Base-by-base conservation (phyloP, 768 basidiomycete genomes). In the Calocybe cyanea region DNA sequence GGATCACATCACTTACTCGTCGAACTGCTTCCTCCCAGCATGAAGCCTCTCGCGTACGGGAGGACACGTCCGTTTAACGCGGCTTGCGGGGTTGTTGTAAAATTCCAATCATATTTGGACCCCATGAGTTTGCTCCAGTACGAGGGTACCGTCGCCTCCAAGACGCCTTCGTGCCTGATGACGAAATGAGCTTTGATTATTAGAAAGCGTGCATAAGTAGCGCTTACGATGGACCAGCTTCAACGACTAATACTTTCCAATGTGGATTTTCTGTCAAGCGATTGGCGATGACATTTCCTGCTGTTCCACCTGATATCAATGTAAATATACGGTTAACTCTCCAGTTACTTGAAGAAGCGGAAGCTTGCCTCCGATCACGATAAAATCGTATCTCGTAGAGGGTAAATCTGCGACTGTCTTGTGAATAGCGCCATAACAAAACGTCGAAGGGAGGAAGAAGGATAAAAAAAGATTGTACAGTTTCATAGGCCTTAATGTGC, bases 1-100 rank as follows among this genome's bases (percentile, higher is more conserved):
- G 2, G 20, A 31, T 5, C 38, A 23, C 9, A 32, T 6, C 21
- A 38, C 51, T 30, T 33, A 57, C 60, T 63, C 40, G 56, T 51
- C 11, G 62, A 63, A 37, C 63, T 68, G 19, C 56, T 60, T 6
- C 66, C 66, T 14, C 65, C 65, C 2, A 66, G 54, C 15, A 64
- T 45, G 21, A 53, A 57, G 1, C 62, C 65, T 38, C 60, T 42
- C 11, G 59, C 52, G 14, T 57, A 56, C 0, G 41, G 10, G 0
- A 58, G n/a, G 14, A 45, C 31, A 2, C 60, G 50, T 14, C 57
- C 57, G 23, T 51, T 28, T 11, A 28, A 28, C 11, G 25, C 25
- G 11, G 25, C 25, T 28, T 28, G 25, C 25, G 25, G 25, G 11
- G 25, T 53, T 2, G 58, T 60, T 4, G 61, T 61, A 47, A 43